Evolutionary conservation across 805 yeast species (phyloP).

Genomic region (Candida xyloterini): DNA sequence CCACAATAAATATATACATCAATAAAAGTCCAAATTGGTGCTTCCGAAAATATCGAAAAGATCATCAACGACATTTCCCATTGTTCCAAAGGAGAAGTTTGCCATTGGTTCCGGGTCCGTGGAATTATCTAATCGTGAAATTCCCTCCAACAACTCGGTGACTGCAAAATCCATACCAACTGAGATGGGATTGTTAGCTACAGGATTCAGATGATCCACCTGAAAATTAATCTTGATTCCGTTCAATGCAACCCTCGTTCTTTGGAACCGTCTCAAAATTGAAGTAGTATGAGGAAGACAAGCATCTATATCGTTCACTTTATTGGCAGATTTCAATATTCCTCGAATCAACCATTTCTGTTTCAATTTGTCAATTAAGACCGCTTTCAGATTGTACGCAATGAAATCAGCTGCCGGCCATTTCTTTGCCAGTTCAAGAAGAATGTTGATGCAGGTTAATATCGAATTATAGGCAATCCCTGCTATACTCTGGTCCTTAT

Average conservation of each 20-base stretch:
- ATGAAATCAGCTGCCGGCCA: constrained; percentile 54
- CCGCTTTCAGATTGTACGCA: constrained; percentile 45
- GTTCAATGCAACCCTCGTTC: not conserved
- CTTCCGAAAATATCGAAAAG: constrained; percentile 18
- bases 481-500: constrained; percentile 25
- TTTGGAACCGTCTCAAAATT: constrained; percentile 9
- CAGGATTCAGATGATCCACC: not conserved
- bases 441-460: constrained; percentile 27
- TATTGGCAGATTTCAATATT: constrained; percentile 14
- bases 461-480: constrained; percentile 25
- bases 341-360: constrained; percentile 23
- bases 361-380: constrained; percentile 34
- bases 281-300: not conserved
- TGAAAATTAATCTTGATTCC: not conserved
- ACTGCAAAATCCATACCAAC: not conserved
- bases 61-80: constrained; percentile 13
- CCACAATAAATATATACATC: not conserved
- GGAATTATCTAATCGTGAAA: too few species aligned
- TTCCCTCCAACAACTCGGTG: too few species aligned
- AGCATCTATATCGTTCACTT: not conserved
- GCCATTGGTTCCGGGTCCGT: too few species aligned
- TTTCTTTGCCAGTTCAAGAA: constrained; percentile 43
- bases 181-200: too few species aligned
- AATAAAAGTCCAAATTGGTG: constrained; percentile 11
- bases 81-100: not conserved